Base-by-base conservation (phyloP, 805 yeast genomes). In the Clavispora vitiphila region DNA sequence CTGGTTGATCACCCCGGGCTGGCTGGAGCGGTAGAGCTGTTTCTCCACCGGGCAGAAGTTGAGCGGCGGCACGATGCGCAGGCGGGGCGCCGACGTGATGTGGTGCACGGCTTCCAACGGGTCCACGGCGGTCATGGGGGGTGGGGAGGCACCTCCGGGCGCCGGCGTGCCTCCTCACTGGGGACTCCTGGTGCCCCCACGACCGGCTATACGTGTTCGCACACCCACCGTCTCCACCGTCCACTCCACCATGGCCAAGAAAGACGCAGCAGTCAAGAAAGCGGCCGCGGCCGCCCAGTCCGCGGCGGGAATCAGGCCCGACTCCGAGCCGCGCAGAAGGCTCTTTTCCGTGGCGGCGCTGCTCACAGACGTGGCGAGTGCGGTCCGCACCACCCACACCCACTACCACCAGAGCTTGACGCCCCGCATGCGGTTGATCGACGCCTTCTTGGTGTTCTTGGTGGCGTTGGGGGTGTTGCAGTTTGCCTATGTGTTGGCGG, bases 1-100 rank as follows among this genome's bases (percentile, higher is more conserved):
- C 63, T 90, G 90, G 61, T 89, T 93, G 42, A 91, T 82, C n/a
- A 89, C 83, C 11, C 95, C 81, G 12, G 99, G 99, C 61, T 89
- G 97, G 0, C 98, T 98, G 11, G 93, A 82, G 29, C 99, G 69
- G 62, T 90, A 91, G 35, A 91, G 67, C 48, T 83, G 80, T 38
- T 82, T 74, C 57, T 93, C 98, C 11, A 93, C 98, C 1, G 98
- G 96, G 49, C 96, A 85, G 61, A 91, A 91, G 64, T 93, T 93
- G 49, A 90, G 65, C 0, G 99, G 99, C 3, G 99, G 99, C 3
- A 93, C 90, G 19, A 87, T 81, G 35, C 88, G 65, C 48, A 77
- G 65, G 30, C 71, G 59, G 7, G 93, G 91, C 0, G 86, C 79
- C 24, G 68, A 65, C 5, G 60, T 54, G 22, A 68, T 56, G 40